Conservation (phyloP, 2,329 filamentous ascomycete genomes). For the Alternaria sp. region DNA sequence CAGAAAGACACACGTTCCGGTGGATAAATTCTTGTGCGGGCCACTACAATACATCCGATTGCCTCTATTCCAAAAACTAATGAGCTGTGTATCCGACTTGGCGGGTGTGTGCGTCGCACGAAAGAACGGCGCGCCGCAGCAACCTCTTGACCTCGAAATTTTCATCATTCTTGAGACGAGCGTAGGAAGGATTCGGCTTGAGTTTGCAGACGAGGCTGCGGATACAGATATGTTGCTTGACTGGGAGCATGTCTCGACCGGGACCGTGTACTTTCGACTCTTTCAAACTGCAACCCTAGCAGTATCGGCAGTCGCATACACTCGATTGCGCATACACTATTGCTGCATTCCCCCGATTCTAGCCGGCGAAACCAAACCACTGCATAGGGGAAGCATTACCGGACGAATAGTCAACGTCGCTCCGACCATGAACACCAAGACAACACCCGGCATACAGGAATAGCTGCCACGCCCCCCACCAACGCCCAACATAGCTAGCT, state of each 20-base stretch:
- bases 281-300: slow-evolving; percentile 34
- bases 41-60: slow-evolving; percentile 33
- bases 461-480: background rate
- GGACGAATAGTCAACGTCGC: background rate
- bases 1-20: slow-evolving; percentile 10
- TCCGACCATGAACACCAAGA: background rate
- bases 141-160: background rate
- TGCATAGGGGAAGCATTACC: background rate
- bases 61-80: slow-evolving; percentile 40
- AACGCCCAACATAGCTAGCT: background rate
- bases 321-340: slow-evolving; percentile 40
- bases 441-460: background rate
- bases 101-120: slow-evolving; percentile 26
- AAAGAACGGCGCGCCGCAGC: background rate
- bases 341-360: slow-evolving; percentile 28
- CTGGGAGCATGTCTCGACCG: slow-evolving; percentile 13
- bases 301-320: slow-evolving; percentile 28
- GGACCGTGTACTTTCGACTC: slow-evolving; percentile 22
- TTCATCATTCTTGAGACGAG: slow-evolving; percentile 14
- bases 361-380: slow-evolving; percentile 29
- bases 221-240: slow-evolving; percentile 10
- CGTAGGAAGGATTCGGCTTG: slow-evolving; percentile 32
- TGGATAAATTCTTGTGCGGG: slow-evolving; percentile 30
- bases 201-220: slow-evolving; percentile 26
- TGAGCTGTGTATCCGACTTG: slow-evolving; percentile 33